Percentiles rank a stretch among this genome's conserved stretches.
Conservation (phyloP, 129 eudicot genomes). For the Helichrysum umbraculigerum region DNA sequence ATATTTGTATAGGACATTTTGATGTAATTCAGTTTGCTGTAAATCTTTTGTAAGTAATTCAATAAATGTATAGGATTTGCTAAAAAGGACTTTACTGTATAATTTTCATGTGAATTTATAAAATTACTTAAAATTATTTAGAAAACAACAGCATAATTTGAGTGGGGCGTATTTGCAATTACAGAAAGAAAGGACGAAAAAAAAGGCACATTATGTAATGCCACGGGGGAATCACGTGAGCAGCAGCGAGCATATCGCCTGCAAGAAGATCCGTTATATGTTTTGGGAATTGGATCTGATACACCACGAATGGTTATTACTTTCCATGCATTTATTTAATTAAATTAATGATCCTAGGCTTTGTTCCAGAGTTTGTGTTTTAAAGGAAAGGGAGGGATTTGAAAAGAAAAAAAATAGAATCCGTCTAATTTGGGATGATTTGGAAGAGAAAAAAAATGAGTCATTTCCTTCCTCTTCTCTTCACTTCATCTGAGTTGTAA, state of each 20-base stretch:
- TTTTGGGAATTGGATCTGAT: constrained; percentile 33
- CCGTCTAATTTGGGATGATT: no score
- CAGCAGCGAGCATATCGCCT: constrained; percentile 35
- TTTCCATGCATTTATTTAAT: constrained; percentile 19
- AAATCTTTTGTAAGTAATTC: neutral
- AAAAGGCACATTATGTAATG: constrained; percentile 14
- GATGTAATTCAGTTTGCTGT: neutral
- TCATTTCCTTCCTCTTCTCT: no score
- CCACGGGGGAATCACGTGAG: constrained; percentile 43
- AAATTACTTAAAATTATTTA: no score
- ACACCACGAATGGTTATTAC: constrained; percentile 29
- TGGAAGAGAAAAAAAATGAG: no score
- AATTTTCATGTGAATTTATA: no score
- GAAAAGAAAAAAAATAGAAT: no score
- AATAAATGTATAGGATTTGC: neutral
- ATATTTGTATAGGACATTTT: no score
- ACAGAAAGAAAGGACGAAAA: no score
- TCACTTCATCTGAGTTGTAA: no score
- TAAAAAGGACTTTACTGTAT: no score
- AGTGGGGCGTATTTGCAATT: neutral
- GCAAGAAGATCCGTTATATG: constrained; percentile 38
- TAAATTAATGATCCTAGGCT: neutral
- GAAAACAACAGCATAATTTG: neutral
- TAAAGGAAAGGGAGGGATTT: no score
- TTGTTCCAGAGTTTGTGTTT: no score